phyloP scores from a whole-genome alignment of 2,329 filamentous ascomycete species.

The Xylariaceae sp. region DNA sequence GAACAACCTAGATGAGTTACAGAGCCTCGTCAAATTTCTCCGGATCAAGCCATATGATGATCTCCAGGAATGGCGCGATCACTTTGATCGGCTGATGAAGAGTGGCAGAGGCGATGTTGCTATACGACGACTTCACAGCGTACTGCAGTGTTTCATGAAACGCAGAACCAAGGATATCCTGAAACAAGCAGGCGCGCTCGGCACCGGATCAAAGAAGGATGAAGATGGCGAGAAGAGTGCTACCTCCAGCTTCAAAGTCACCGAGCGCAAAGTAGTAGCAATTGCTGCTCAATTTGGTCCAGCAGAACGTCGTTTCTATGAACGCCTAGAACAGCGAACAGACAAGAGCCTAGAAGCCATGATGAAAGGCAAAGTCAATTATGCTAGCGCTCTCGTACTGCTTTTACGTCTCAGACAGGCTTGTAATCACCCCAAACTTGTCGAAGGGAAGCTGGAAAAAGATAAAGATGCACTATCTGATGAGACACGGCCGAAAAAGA shows the following conservation, averaged over 20 bases:
- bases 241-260: slow-evolving; percentile 77
- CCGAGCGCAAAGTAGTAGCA: slow-evolving; percentile 81
- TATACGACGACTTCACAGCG: slow-evolving; percentile 77
- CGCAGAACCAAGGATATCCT: slow-evolving; percentile 97
- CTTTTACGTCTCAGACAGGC: slow-evolving; percentile 87
- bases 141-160: slow-evolving; percentile 95
- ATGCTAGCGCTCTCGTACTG: slow-evolving; percentile 88
- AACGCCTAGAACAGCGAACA: slow-evolving; percentile 75
- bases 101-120: slow-evolving; percentile 85
- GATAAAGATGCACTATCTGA: slow-evolving; percentile 81
- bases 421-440: slow-evolving; percentile 88
- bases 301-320: slow-evolving; percentile 81
- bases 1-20: slow-evolving; percentile 94
- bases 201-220: slow-evolving; percentile 62
- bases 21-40: slow-evolving; percentile 88
- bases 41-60: slow-evolving; percentile 90
- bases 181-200: slow-evolving; percentile 77
- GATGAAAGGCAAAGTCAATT: slow-evolving; percentile 81
- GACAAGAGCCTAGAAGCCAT: slow-evolving; percentile 84
- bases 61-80: slow-evolving; percentile 80
- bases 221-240: slow-evolving; percentile 44
- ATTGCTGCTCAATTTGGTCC: slow-evolving; percentile 73
- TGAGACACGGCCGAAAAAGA: slow-evolving; percentile 50
- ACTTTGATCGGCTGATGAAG: slow-evolving; percentile 87
- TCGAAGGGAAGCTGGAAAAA: slow-evolving; percentile 78